These are phyloP conservation scores for Pseudogymnoascus destructans DNA, from an alignment of 2,329 filamentous ascomycete genomes.

Conservation along the genomic window DNA sequence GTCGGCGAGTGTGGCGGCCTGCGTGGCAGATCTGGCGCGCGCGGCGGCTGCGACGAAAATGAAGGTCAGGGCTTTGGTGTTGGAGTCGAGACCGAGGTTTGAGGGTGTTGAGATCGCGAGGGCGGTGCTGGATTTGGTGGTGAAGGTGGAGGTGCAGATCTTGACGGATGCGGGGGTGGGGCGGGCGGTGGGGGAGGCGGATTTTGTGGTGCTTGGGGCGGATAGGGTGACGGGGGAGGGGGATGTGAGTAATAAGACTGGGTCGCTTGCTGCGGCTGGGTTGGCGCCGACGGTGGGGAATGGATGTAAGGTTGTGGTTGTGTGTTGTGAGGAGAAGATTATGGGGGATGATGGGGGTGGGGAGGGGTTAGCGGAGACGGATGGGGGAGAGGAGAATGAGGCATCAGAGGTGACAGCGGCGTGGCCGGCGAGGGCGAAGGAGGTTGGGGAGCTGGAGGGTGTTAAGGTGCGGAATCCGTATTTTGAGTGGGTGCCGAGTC, in stretches of 20 bases:
- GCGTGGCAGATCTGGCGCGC: conserved; percentile 27
- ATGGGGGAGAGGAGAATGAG: conserved; percentile 37
- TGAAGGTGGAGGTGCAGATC: conserved; percentile 28
- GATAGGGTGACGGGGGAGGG: conserved; percentile 46
- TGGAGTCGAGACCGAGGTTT: conserved; percentile 54
- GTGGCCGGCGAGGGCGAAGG: conserved; percentile 30
- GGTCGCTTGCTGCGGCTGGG: conserved; percentile 45
- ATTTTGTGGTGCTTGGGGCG: conserved; percentile 50
- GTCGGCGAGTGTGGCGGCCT: conserved; percentile 45
- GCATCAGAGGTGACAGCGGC: conserved; percentile 34
- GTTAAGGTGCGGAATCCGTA: conserved; percentile 28
- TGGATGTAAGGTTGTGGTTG: conserved; percentile 36
- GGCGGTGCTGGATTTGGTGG: conserved; percentile 29
- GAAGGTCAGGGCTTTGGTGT: conserved; percentile 35
- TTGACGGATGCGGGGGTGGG: conserved; percentile 46
- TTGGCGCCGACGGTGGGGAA: conserved; percentile 38
- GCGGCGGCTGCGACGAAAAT: conserved; percentile 27
- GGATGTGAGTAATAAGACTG: conserved; percentile 54
- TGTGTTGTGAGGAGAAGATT: conserved; percentile 51
- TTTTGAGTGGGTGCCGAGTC: conserved; percentile 26
- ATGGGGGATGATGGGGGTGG: conserved; percentile 24
- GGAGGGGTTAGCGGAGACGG: conserved; percentile 29
- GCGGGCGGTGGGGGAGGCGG: conserved; percentile 36
- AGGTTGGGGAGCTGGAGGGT: conserved; percentile 13
- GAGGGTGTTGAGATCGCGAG: conserved; percentile 44